Evolutionary conservation across 2,329 filamentous ascomycete genomes (phyloP), one percentile per base, ranked within the genome.

Genomic region (Grosmannia clavigera): DNA sequence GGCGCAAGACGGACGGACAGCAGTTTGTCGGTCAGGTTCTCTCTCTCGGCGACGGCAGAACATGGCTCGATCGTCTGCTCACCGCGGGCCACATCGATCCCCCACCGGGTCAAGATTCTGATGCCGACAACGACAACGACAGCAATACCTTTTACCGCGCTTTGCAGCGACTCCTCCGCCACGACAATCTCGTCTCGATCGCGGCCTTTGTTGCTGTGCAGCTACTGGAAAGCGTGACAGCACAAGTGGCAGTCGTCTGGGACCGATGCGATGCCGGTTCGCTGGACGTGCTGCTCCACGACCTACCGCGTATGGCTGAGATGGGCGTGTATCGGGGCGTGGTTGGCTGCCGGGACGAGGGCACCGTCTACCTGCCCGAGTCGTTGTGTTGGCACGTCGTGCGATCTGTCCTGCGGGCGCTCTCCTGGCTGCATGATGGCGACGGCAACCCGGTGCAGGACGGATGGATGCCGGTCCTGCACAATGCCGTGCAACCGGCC

Each of bases 361-460:
- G 33, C 35, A 25, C 11, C 35, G 29, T 16, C 14, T 78, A 77
- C 63, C 66, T 81, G 14, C 79, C 79, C 0, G 80, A 83, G 64
- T 72, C 73, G 2, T 70, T 83, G 14, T 79, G 79, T 63, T 83
- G 80, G 80, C 80, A 83, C 65, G 79, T 83, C 10, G 70, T 78
- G 14, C 66, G 71, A 12, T 76, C 75, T 9, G 67, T 82, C 55
- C 68, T 77, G 16, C 71, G 72, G n/a, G 79, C 78, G 2, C 71
- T 82, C 48, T 68, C 75, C 35, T 82, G 77, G 72, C 68, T 83
- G 25, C 81, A 83, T 66, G 74, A 80, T 53, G 80, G 80, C 19
- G 68, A 70, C 58, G 67, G 68, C 5, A 64, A 16, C 31, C 7
- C 22, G 22, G 70, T 14, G 19, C 48, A 1, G 52, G 46, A 53